Evolutionary conservation across 345 rosid genomes (phyloP).

Genomic region (Euphorbia tirucalli): DNA sequence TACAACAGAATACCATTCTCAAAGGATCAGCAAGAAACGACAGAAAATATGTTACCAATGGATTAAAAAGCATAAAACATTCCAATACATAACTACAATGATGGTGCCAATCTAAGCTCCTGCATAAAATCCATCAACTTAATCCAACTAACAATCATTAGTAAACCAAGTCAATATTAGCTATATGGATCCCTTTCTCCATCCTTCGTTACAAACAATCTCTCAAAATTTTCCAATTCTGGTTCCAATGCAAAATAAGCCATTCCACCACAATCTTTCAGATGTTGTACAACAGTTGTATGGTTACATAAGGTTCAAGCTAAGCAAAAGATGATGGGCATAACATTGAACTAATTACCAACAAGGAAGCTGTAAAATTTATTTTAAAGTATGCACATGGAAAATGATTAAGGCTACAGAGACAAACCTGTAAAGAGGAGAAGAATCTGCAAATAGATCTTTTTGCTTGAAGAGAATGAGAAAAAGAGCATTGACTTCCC

Average conservation of each 20-base stretch:
- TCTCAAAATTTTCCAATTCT: neutral
- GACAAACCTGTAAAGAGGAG: slow-evolving; percentile 61
- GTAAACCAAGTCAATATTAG: no score
- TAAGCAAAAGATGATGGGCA: neutral
- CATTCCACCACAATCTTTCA: neutral
- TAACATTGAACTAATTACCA: neutral
- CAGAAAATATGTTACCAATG: no score
- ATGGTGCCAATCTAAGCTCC: neutral
- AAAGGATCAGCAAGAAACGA: neutral
- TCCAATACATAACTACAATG: neutral
- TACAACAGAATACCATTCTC: neutral
- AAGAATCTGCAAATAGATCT: slow-evolving; percentile 68
- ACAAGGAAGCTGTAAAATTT: neutral
- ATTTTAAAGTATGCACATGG: neutral
- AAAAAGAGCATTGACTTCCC: slow-evolving; percentile 65
- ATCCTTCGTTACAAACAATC: no score
- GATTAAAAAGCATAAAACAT: neutral
- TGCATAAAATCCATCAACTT: no score
- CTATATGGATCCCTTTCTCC: no score
- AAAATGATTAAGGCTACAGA: neutral
- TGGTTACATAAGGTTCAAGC: no score
- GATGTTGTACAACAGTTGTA: neutral
- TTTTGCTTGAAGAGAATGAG: slow-evolving; percentile 64
- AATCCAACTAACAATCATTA: no score
- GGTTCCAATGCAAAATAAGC: neutral